These are phyloP conservation scores for Crithidia sp. DNA, from an alignment of 208 protist genomes.

Conservation along the genomic window DNA sequence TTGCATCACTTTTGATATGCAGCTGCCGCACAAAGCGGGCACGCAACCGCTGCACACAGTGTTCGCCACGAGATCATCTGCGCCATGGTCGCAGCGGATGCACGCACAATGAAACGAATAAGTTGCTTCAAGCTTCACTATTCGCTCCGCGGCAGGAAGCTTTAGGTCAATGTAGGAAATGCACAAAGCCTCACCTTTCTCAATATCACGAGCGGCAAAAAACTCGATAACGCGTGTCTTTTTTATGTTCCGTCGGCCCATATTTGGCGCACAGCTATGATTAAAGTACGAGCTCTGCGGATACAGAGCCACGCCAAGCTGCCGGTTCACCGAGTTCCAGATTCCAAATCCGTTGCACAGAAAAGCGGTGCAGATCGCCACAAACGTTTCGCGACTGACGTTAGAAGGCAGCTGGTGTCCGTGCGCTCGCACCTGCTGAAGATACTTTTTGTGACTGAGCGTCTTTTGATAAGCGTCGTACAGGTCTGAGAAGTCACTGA, in stretches of 20 bases:
- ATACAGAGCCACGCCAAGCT: slow-evolving; percentile 33
- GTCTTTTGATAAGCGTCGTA: slow-evolving; percentile 23
- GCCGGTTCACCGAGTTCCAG: slow-evolving; percentile 21
- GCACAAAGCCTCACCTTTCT: slow-evolving; percentile 37
- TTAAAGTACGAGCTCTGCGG: slow-evolving; percentile 54
- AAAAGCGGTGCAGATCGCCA: slow-evolving; percentile 39
- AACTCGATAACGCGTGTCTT: slow-evolving; percentile 27
- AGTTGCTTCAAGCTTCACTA: slow-evolving; percentile 35
- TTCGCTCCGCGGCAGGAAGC: slow-evolving; percentile 18
- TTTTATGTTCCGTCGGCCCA: slow-evolving; percentile 32
- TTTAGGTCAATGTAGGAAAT: slow-evolving; percentile 54
- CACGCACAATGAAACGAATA: slow-evolving; percentile 45
- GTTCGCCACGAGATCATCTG: slow-evolving; percentile 22
- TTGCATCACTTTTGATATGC: slow-evolving; percentile 41
- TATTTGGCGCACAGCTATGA: slow-evolving; percentile 49
- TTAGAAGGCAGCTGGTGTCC: slow-evolving; percentile 9
- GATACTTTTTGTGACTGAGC: slow-evolving; percentile 30
- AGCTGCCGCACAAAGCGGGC: slow-evolving; percentile 30
- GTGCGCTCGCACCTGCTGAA: background rate
- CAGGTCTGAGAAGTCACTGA: slow-evolving; percentile 31
- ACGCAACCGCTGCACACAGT: slow-evolving; percentile 22
- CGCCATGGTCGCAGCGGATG: slow-evolving; percentile 16
- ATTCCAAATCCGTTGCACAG: slow-evolving; percentile 54
- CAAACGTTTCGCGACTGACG: slow-evolving; percentile 36
- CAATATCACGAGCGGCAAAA: slow-evolving; percentile 32